Evolutionary conservation across 495 filamentous ascomycete genomes (phyloP).

Genomic region (Oleoguttula mirabilis): DNA sequence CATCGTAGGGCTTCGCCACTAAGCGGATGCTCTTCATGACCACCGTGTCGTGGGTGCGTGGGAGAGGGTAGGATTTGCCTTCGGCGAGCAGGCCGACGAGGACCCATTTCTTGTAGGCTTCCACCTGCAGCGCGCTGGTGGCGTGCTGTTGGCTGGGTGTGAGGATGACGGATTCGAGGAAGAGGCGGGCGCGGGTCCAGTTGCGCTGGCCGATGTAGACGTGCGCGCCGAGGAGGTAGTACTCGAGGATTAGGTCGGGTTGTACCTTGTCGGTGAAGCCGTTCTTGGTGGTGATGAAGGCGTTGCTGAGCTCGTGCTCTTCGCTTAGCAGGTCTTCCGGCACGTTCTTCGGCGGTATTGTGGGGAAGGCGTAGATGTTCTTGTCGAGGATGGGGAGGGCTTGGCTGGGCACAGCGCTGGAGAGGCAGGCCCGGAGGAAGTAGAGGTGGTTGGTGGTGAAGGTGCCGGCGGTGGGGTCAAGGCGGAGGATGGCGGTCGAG

Average conservation of each 20-base stretch:
- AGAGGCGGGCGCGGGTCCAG: slow-evolving; percentile 60
- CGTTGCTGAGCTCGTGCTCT: slow-evolving; percentile 23
- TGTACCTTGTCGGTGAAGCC: slow-evolving; percentile 46
- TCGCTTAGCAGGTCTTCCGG: slow-evolving; percentile 23
- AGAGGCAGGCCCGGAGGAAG: slow-evolving; percentile 49
- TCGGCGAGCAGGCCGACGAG: slow-evolving; percentile 60
- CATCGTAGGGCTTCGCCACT: slow-evolving; percentile 57
- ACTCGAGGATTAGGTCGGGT: slow-evolving; percentile 53
- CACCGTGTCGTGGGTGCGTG: slow-evolving; percentile 35
- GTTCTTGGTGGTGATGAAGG: slow-evolving; percentile 45
- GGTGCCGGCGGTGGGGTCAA: slow-evolving; percentile 58
- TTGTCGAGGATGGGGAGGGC: slow-evolving; percentile 59
- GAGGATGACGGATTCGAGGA: slow-evolving; percentile 56
- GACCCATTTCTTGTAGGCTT: slow-evolving; percentile 90
- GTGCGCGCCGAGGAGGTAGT: slow-evolving; percentile 67
- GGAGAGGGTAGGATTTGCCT: slow-evolving; percentile 48
- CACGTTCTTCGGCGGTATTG: slow-evolving; percentile 12
- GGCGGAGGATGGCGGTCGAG: slow-evolving; percentile 52
- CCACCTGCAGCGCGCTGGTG: slow-evolving; percentile 66
- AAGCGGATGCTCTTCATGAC: slow-evolving; percentile 46
- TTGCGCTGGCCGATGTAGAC: slow-evolving; percentile 60
- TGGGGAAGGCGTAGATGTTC: slow-evolving; percentile 53
- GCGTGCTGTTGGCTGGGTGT: slow-evolving; percentile 44
- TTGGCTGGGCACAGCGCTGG: slow-evolving; percentile 38
- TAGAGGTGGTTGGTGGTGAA: slow-evolving; percentile 57